Evolutionary conservation across 257 asterid genomes (phyloP).

Genomic region (Forsythia viridissima): DNA sequence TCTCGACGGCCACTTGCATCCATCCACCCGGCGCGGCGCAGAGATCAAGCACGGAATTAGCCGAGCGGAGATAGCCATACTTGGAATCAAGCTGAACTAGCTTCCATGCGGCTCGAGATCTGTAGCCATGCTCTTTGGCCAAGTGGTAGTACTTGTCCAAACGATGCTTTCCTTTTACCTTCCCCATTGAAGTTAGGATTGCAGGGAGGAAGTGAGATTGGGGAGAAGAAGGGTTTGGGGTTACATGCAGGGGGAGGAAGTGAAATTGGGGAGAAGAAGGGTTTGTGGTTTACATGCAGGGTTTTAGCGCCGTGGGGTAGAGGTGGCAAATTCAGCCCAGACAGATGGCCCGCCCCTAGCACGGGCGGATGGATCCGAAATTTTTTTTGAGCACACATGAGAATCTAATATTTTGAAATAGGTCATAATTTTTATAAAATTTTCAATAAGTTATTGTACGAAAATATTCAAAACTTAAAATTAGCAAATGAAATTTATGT

Average conservation of each 20-base stretch:
- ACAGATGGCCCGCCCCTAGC: no score
- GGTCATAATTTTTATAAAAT: no score
- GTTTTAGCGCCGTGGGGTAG: neutral
- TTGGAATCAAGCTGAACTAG: slow-evolving; percentile 85
- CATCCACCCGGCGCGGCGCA: slow-evolving; percentile 99
- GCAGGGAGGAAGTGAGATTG: neutral
- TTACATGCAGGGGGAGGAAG: slow-evolving; percentile 4
- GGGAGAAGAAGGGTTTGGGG: no score
- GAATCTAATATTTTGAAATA: no score
- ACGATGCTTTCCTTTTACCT: slow-evolving; percentile 89
- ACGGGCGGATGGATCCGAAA: no score
- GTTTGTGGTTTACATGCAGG: neutral
- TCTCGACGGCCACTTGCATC: slow-evolving; percentile 86
- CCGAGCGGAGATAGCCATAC: slow-evolving; percentile 63
- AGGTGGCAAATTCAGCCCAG: no score
- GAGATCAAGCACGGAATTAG: slow-evolving; percentile 85
- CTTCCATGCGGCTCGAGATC: slow-evolving; percentile 93
- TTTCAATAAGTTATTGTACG: no score
- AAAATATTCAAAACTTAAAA: no score
- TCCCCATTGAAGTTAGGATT: slow-evolving; percentile 58
- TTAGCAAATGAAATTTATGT: no score
- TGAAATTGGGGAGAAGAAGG: neutral
- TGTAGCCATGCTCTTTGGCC: slow-evolving; percentile 85
- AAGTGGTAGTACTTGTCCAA: slow-evolving; percentile 78
- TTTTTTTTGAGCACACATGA: no score